Evolutionary conservation across 768 basidiomycete genomes (phyloP), one percentile per base, ranked within the genome.

Genomic region (Mrakia frigida): DNA sequence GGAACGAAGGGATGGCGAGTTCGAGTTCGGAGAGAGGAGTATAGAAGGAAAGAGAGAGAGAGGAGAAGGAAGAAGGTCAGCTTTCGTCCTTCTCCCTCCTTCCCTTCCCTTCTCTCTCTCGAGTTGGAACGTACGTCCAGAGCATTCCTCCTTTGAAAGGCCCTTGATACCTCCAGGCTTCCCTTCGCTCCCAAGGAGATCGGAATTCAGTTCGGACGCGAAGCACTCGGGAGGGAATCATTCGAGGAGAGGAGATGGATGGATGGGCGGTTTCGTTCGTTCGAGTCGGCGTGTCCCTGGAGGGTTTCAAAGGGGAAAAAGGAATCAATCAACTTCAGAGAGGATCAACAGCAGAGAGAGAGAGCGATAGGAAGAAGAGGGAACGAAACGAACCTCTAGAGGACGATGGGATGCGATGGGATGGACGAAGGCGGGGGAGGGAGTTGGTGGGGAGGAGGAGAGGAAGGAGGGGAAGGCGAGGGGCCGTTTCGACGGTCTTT

Each of bases 171-270:
- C 65, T 35, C 65, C 65, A 68, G 9, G 65, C 65, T 35, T 68
- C 39, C 37, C 65, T 37, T 14, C 65, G 33, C 65, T 68, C 65
- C 65, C 65, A 68, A 6, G 65, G 65, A 9, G 65, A 68, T 16
- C 65, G 65, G 65, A 68, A 68, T 39, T 43, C 39, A 2, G 18
- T 21, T 35, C 39, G 39, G 35, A 39, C 0, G 35, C 37, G 35
- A 37, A 37, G 65, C 21, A 41, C 6, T 2, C 33, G 39, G 37
- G 65, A 39, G 39, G 65, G 65, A 39, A 1, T 39, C 65, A 68
- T 68, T 9, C 9, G 11, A 14, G 33, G 63, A 35, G 63, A 6
- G 37, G 63, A 35, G 63, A 39, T 33, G 37, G 31, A 23, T 60
- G 21, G 65, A 37, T 25, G 25, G 39, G n/a, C 53, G n/a, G 23